These are phyloP conservation scores for Stentor roeselii DNA, from an alignment of 73 alveolate species.

Conservation along the genomic window DNA sequence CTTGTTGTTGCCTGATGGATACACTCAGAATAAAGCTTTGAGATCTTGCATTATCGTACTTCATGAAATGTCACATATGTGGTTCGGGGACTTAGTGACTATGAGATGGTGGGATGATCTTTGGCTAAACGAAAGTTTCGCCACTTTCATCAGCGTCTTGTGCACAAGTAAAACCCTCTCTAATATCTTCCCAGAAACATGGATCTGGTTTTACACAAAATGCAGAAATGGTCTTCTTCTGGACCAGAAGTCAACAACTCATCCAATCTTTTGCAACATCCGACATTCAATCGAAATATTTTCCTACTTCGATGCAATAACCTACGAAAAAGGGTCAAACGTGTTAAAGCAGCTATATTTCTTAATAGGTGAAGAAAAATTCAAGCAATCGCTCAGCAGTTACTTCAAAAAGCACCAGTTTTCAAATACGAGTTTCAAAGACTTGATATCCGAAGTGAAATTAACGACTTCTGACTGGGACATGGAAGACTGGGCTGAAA, in stretches of 20 bases:
- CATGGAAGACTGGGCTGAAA: conserved; percentile 53
- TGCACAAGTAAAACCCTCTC: conserved; percentile 8
- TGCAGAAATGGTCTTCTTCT: conserved; percentile 55
- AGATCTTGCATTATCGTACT: conserved; percentile 49
- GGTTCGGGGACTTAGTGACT: conserved; percentile 94
- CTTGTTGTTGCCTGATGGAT: conserved; percentile 42
- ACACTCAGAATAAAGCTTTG: conserved; percentile 56
- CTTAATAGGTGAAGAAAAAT: conserved; percentile 80
- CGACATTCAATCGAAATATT: conserved; percentile 88
- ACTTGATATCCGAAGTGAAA: conserved; percentile 65
- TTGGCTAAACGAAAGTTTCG: conserved; percentile 90
- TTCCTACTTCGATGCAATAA: conserved; percentile 80
- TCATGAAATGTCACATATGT: conserved; percentile 91
- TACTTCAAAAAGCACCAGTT: conserved; percentile 85
- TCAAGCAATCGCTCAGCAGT: conserved; percentile 66
- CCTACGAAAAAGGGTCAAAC: conserved; percentile 85
- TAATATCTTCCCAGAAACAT: conserved; percentile 37
- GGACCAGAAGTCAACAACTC: conserved; percentile 84
- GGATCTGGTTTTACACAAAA: conserved; percentile 35
- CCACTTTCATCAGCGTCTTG: conserved; percentile 53
- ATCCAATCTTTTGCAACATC: conserved; percentile 87
- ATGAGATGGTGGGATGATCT: conserved; percentile 96
- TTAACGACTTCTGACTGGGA: conserved; percentile 20
- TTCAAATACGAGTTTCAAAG: conserved; percentile 77
- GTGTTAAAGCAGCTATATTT: conserved; percentile 78